Percentiles rank a stretch among this genome's conserved stretches.
Evolutionary conservation across 768 basidiomycete genomes (phyloP).

Genomic region (Suillus placidus): DNA sequence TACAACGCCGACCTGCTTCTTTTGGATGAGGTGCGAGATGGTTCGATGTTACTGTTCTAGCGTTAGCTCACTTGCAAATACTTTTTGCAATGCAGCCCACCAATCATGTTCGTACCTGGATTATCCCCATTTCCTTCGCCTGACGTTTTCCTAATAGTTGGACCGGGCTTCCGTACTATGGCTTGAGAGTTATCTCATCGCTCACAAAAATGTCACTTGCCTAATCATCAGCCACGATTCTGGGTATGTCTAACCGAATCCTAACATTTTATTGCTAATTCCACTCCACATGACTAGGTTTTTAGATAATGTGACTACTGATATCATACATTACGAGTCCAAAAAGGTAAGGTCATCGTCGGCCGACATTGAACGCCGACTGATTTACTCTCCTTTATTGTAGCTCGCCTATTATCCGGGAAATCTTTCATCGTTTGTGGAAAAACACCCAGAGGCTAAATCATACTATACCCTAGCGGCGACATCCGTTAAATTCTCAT

Average conservation of each 20-base stretch:
- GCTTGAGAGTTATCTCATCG: conserved; percentile 86
- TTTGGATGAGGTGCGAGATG: conserved; percentile 71
- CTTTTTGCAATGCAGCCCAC: conserved; percentile 63
- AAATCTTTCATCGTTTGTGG: conserved; percentile 89
- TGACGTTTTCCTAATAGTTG: conserved; percentile 47
- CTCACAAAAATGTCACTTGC: conserved; percentile 84
- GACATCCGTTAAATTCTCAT: conserved; percentile 91
- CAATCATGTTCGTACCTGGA: conserved; percentile 69
- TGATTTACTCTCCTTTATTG: conserved; percentile 17
- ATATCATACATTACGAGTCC: conserved; percentile 95
- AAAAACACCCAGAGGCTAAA: conserved; percentile 87
- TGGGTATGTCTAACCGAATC: conserved; percentile 49
- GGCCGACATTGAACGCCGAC: conserved; percentile 18
- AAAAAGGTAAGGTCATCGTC: conserved; percentile 66
- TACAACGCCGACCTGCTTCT: conserved; percentile 88
- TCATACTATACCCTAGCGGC: conserved; percentile 97
- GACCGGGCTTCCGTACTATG: conserved; percentile 86
- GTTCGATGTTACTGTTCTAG: conserved; percentile 9
- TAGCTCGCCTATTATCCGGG: conserved; percentile 93
- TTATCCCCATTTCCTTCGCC: conserved; percentile 21
- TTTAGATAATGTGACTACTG: conserved; percentile 92
- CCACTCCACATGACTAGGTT: conserved; percentile 53
- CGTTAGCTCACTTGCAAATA: conserved; percentile 7
- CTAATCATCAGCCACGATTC: conserved; percentile 97
- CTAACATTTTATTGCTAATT: conserved; percentile 13